phyloP scores from a whole-genome alignment of 169 alveolate species.

The Cryptosporidium ubiquitum region DNA sequence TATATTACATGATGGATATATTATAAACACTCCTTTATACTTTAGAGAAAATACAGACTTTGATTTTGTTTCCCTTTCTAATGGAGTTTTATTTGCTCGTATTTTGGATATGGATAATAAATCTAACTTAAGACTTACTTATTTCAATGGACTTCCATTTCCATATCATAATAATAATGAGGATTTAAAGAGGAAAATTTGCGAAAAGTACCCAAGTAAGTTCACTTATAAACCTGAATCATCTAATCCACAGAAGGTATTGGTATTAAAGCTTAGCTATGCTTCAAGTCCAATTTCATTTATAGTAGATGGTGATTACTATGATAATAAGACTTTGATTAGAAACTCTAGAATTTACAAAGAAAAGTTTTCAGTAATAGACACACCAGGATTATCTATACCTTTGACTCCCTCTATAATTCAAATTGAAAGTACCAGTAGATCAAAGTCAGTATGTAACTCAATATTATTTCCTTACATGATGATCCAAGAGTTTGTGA shows the following conservation, averaged over 20 bases:
- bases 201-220: neutral
- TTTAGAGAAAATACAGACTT: neutral
- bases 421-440: slow-evolving; percentile 15
- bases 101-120: neutral
- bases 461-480: slow-evolving; percentile 30
- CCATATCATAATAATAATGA: neutral
- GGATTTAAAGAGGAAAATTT: neutral
- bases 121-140: neutral
- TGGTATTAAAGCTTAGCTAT: slow-evolving; percentile 34
- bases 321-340: neutral
- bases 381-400: neutral
- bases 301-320: neutral
- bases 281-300: neutral
- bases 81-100: slow-evolving; percentile 30
- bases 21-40: slow-evolving; percentile 23
- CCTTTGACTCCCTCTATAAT: slow-evolving; percentile 41
- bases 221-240: neutral
- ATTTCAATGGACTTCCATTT: slow-evolving; percentile 26
- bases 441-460: neutral
- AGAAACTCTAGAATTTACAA: slow-evolving; percentile 21
- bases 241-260: slow-evolving; percentile 32
- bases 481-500: slow-evolving; percentile 58
- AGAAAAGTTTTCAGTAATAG: slow-evolving; percentile 41
- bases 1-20: neutral
- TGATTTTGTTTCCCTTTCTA: neutral